Evolutionary conservation across 2,329 filamentous ascomycete genomes (phyloP), one percentile per base, ranked within the genome.

Genomic region (Pseudogymnoascus sp.): DNA sequence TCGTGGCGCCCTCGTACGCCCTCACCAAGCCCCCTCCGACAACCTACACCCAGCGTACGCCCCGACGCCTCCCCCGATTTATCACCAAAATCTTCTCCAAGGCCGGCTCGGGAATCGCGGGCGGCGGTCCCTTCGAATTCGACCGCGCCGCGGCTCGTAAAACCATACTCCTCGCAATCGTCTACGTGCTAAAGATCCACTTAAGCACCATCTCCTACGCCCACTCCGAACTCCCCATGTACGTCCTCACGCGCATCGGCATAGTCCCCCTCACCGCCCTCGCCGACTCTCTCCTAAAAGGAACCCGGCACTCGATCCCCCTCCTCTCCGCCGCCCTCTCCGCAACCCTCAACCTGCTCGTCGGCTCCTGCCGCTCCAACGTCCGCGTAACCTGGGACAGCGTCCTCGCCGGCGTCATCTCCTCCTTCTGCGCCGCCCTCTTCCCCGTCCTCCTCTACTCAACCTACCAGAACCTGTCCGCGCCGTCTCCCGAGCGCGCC

Each of bases 201-300:
- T 71, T 81, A 15, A 80, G 77, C 64, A 82, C 81, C 67, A 73
- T 80, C 59, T 79, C 78, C 3, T 81, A 79, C 63, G 77, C 78
- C 59, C 81, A 80, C 62, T 75, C 77, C 12, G 74, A 76, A 57
- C 73, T 80, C 10, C 74, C 77, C 19, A 77, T 79, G 58, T 82
- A 81, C 67, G 74, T 77, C 57, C 71, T 80, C 37, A 76, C 78
- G 13, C 76, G 79, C 34, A 78, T 81, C 38, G 76, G 74, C 38
- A 76, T 79, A 33, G 73, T 79, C 2, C 78, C 79, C 0, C 68
- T 80, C 35, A 73, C 76, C 13, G 70, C 81, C 23, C 66, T 79
- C 63, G 73, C 80, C 65, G 76, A 78, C 23, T 72, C 76, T 64
- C 67, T 76, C 48, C 68, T 80, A 4, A 71, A 74, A 58, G 74